These are phyloP conservation scores for Chrysophaeum taylorii DNA, from an alignment of 352 stramenopile species.

Conservation along the genomic window DNA sequence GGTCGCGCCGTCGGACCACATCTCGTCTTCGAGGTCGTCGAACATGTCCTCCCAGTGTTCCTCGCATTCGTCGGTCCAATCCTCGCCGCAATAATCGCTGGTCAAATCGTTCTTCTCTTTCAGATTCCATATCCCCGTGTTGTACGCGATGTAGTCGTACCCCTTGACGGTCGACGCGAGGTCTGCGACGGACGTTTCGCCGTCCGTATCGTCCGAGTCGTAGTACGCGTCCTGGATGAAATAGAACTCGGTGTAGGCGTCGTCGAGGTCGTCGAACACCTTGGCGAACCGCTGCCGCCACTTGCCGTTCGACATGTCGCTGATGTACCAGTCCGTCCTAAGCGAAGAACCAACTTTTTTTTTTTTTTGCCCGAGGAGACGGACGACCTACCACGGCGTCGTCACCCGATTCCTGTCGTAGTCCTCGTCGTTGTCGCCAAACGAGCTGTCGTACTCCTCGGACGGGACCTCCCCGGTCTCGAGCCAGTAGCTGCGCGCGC, in stretches of 20 bases:
- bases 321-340: too few species aligned
- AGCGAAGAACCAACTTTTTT: too few species aligned
- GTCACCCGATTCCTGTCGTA: neutral
- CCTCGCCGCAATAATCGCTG: too few species aligned
- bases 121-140: constrained; percentile 1
- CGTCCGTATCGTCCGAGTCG: neutral
- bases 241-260: neutral
- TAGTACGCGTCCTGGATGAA: neutral
- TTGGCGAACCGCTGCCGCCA: too few species aligned
- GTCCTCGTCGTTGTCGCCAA: neutral
- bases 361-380: too few species aligned
- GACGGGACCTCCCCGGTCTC: neutral
- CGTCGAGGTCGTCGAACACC: neutral
- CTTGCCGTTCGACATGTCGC: neutral
- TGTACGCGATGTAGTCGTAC: neutral
- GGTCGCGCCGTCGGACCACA: too few species aligned
- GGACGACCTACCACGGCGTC: too few species aligned
- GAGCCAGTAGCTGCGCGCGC: too few species aligned
- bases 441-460: neutral
- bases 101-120: too few species aligned
- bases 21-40: too few species aligned
- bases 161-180: neutral
- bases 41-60: too few species aligned
- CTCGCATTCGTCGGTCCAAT: constrained; percentile 1
- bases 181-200: neutral